These are phyloP conservation scores for Handroanthus guayacan DNA, from an alignment of 257 asterid species.

Conservation along the genomic window DNA sequence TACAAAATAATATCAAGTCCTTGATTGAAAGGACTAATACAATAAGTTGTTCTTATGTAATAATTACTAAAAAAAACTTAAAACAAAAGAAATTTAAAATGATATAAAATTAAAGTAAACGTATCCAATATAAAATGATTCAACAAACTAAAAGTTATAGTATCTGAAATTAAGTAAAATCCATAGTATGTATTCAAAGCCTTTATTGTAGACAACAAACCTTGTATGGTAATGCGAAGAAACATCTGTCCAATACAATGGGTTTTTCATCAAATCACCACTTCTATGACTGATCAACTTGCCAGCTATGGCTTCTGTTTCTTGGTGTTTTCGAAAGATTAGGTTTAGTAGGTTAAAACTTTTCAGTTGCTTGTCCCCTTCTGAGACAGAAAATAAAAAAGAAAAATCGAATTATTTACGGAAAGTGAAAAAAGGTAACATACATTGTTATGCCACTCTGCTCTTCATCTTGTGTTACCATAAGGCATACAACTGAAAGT, in stretches of 20 bases:
- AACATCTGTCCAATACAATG: too few species aligned
- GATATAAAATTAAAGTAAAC: too few species aligned
- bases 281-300: constrained; percentile 22
- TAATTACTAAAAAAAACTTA: too few species aligned
- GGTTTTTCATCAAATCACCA: constrained; percentile 2
- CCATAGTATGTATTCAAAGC: too few species aligned
- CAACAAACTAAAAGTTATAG: too few species aligned
- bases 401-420: not conserved
- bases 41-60: too few species aligned
- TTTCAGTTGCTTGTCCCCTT: constrained; percentile 10
- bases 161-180: too few species aligned
- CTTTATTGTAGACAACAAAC: too few species aligned
- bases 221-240: too few species aligned
- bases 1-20: not conserved
- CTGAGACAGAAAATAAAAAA: not conserved
- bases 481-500: constrained; percentile 29
- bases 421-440: constrained; percentile 16
- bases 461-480: constrained; percentile 16
- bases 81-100: too few species aligned
- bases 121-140: too few species aligned
- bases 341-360: constrained; percentile 7
- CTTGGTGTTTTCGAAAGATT: constrained; percentile 8
- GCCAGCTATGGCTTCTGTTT: constrained; percentile 16
- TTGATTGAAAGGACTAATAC: too few species aligned
- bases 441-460: constrained; percentile 32